phyloP scores from a whole-genome alignment of 306 rosid species.

The Cicer chorassanicum region DNA sequence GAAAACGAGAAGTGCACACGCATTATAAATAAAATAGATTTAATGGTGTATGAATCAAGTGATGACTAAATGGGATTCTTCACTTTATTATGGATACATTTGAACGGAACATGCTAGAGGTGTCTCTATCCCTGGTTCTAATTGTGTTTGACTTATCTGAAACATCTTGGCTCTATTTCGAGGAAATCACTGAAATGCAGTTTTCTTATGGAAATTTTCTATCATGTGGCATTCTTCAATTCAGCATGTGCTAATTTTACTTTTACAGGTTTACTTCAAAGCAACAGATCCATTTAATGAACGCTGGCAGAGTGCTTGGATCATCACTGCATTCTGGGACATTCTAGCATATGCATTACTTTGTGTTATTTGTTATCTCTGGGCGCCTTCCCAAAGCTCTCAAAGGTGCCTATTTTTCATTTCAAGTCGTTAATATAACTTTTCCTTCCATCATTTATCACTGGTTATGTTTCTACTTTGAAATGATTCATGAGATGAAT shows the following conservation, averaged over 20 bases:
- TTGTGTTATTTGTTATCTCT: constrained; percentile 85
- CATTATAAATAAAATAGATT: constrained; percentile 31
- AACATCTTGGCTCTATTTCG: constrained; percentile 22
- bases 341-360: constrained; percentile 80
- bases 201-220: constrained; percentile 25
- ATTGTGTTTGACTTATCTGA: constrained; percentile 38
- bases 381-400: constrained; percentile 99
- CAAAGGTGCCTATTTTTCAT: constrained; percentile 64
- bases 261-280: constrained; percentile 81
- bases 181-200: constrained; percentile 14
- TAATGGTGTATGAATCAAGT: neutral
- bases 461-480: constrained; percentile 24
- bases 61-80: constrained; percentile 19
- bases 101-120: constrained; percentile 19
- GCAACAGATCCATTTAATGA: constrained; percentile 98
- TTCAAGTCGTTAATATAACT: neutral
- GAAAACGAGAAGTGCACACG: neutral
- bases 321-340: constrained; percentile 97
- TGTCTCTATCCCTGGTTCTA: constrained; percentile 12
- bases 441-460: constrained; percentile 19
- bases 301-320: constrained; percentile 98
- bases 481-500: constrained; percentile 32
- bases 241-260: constrained; percentile 30
- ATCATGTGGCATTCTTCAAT: constrained; percentile 13
- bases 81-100: neutral